Evolutionary conservation across 2,329 filamentous ascomycete species (phyloP), one percentile per base, ranked within the genome.

Genomic region (Epichloe gansuensis): DNA sequence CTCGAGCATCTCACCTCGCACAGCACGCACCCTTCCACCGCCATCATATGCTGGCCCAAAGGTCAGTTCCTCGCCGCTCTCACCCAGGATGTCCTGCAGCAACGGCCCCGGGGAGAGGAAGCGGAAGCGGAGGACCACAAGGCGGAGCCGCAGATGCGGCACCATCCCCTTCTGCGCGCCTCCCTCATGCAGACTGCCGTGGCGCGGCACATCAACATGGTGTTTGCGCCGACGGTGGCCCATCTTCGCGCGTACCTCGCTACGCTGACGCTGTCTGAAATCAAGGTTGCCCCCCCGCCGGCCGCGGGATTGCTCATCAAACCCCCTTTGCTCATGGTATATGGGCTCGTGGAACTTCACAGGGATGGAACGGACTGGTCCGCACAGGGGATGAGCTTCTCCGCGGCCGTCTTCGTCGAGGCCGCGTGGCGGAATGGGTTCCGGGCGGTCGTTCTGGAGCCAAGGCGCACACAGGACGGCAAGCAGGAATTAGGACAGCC

Each of bases 191-290:
- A 87, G 56, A 73, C 90, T 31, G 78, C 83, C 46, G 75, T 78
- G 3, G 84, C 87, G 7, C 78, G 81, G 34, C 80, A 83, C 59
- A 76, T 94, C 56, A 80, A 78, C 51, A 66, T 90, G 8, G 70
- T 80, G 38, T 96, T 94, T 67, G 78, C 81, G 51, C 81, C 87
- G 0, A 88, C 85, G 2, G 76, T 93, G 51, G 81, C 85, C 23
- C 82, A 87, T 64, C 77, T 95, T 6, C 83, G 88, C 51, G 87
- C 87, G 38, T 87, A 84, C 60, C 74, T 96, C 17, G 74, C 84
- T 42, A 74, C 79, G 49, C 76, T 80, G 54, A 68, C 68, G 17
- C 56, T 65, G 2, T 56, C 59, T 1, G 63, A 69, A 51, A 69
- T 71, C 8, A 64, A 58, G 15, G 59, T 71, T 0, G 54, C 66